A percentile compares a stretch with the other conserved stretches of the same genome.
phyloP scores from a whole-genome alignment of 495 filamentous ascomycete genomes.

The Tricharina praecox region DNA sequence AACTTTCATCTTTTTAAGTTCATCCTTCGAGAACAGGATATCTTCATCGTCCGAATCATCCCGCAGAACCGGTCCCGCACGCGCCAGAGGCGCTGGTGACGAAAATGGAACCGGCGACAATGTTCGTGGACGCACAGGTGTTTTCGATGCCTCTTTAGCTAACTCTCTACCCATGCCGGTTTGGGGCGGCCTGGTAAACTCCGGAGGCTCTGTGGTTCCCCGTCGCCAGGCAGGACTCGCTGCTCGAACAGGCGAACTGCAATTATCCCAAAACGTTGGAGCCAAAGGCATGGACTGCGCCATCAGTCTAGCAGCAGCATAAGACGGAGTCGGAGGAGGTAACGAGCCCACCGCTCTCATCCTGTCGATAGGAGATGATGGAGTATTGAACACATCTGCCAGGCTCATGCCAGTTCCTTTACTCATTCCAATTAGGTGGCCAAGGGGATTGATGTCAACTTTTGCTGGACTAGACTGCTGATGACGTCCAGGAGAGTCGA shows the following conservation, averaged over 20 bases:
- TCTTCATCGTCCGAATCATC: background rate
- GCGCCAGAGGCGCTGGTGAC: background rate
- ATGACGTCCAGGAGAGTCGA: background rate
- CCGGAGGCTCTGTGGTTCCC: background rate
- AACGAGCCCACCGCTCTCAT: background rate
- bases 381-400: background rate
- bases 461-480: background rate
- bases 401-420: background rate
- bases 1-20: background rate
- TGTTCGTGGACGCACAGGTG: no score
- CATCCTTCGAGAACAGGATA: background rate
- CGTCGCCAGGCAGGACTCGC: background rate
- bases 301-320: slow-evolving; percentile 3
- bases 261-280: background rate
- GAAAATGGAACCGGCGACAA: background rate
- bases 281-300: slow-evolving; percentile 5
- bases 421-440: background rate
- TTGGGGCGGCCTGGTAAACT: background rate
- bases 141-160: no score
- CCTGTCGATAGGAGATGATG: background rate
- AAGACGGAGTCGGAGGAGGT: background rate
- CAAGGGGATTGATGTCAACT: background rate
- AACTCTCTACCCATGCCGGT: background rate
- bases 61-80: background rate
- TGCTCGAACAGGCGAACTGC: slow-evolving; percentile 1